phyloP scores from a whole-genome alignment of 495 filamentous ascomycete genomes.

The Penicillium canescens region DNA sequence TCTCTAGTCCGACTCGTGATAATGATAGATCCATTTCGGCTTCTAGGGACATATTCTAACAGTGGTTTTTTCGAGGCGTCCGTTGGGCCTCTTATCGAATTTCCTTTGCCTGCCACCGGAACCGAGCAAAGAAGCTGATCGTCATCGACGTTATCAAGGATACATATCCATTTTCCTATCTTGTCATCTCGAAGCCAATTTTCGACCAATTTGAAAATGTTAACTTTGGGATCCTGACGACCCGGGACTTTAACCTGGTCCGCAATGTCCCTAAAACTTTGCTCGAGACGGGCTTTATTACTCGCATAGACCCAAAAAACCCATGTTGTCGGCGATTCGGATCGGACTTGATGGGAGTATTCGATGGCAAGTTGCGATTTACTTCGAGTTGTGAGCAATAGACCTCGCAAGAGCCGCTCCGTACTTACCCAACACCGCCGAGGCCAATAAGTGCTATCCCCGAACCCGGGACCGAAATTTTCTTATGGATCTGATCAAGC shows the following conservation, averaged over 20 bases:
- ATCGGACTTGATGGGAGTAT: slow-evolving; percentile 32
- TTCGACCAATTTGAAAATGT: slow-evolving; percentile 41
- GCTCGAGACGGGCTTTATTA: slow-evolving; percentile 36
- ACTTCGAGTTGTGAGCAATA: slow-evolving; percentile 16
- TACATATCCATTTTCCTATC: slow-evolving; percentile 14
- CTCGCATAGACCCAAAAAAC: slow-evolving; percentile 54
- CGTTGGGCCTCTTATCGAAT: slow-evolving; percentile 21
- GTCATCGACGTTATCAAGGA: slow-evolving; percentile 16
- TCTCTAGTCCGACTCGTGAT: slow-evolving; percentile 35
- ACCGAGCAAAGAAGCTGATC: slow-evolving; percentile 22
- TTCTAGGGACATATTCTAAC: neutral
- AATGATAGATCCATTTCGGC: slow-evolving; percentile 16
- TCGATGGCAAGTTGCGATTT: slow-evolving; percentile 43
- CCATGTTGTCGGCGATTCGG: slow-evolving; percentile 39
- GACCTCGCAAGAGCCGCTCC: neutral
- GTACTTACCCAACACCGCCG: slow-evolving; percentile 19
- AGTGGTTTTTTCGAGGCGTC: neutral
- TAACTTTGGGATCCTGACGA: slow-evolving; percentile 31
- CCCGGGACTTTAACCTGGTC: slow-evolving; percentile 32
- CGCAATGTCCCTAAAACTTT: slow-evolving; percentile 41
- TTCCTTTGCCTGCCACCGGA: neutral
- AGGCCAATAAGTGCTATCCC: no score
- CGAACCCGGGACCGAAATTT: no score
- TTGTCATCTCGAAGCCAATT: slow-evolving; percentile 37
- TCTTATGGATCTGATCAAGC: no score